A percentile compares a stretch with the other conserved stretches of the same genome.
Conservation (phyloP, 2,329 filamentous ascomycete genomes). For the Talaromyces sp. region DNA sequence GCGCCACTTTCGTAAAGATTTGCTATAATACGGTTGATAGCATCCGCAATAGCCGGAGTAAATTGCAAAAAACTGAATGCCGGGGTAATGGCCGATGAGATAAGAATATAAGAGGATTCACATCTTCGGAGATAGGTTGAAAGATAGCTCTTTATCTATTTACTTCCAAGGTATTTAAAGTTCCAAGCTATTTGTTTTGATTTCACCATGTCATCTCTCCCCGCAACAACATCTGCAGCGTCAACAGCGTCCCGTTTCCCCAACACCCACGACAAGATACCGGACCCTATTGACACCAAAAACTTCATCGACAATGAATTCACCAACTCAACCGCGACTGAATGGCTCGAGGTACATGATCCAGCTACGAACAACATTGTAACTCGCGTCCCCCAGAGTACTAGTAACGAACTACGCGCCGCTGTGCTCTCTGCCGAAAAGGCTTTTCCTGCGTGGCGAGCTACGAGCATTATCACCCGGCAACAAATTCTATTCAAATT, state of each 20-base stretch:
- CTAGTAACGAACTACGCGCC: conserved; percentile 56
- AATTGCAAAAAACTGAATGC: neutral
- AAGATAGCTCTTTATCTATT: neutral
- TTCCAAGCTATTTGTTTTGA: conserved; percentile 15
- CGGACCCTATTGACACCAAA: neutral
- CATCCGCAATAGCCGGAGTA: neutral
- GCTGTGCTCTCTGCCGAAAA: conserved; percentile 56
- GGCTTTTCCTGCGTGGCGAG: conserved; percentile 58
- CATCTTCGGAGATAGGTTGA: neutral
- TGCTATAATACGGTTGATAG: neutral
- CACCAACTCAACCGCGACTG: conserved; percentile 10
- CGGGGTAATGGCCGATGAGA: neutral
- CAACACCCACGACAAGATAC: neutral
- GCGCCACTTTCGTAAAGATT: no score
- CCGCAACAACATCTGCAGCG: neutral
- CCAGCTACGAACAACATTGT: conserved; percentile 63
- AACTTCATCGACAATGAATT: conserved; percentile 3
- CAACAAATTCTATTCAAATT: conserved; percentile 66
- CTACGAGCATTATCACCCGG: conserved; percentile 53
- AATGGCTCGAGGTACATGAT: conserved; percentile 61
- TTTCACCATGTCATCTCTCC: conserved; percentile 11
- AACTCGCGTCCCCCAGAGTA: conserved; percentile 61
- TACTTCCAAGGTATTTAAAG: neutral
- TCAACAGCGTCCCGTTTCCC: neutral
- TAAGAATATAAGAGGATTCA: neutral